Conservation (phyloP, 441 rosid genomes). For the Eruca vesicaria region DNA sequence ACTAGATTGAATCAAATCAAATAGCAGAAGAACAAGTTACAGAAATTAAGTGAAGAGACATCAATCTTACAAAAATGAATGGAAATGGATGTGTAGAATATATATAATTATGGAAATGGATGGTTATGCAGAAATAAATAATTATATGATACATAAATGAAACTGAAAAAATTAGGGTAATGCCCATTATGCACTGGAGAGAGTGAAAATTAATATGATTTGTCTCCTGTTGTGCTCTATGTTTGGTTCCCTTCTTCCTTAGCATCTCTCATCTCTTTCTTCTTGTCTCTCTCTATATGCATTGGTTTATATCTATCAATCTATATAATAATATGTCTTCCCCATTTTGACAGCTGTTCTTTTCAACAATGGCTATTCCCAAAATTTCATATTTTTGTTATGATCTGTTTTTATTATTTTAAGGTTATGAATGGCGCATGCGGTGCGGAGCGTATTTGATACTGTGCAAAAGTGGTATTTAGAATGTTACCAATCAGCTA, state of each 20-base stretch:
- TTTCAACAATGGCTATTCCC: slow-evolving; percentile 33
- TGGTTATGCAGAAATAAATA: neutral
- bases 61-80: neutral
- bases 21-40: neutral
- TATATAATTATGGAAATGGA: neutral
- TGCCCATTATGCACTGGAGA: slow-evolving; percentile 22
- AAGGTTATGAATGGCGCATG: too few relatives aligned
- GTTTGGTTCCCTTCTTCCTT: slow-evolving; percentile 69
- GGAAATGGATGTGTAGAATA: neutral
- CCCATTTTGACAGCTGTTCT: slow-evolving; percentile 27
- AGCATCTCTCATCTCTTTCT: slow-evolving; percentile 22
- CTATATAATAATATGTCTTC: neutral
- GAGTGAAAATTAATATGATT: slow-evolving; percentile 35
- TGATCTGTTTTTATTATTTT: slow-evolving; percentile 15
- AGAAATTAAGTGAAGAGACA: slow-evolving; percentile 2
- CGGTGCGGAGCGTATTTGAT: too few relatives aligned
- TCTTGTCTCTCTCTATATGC: slow-evolving; percentile 3
- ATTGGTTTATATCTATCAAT: neutral
- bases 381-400: slow-evolving; percentile 15
- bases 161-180: neutral
- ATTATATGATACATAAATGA: neutral
- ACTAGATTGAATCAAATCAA: slow-evolving; percentile 36
- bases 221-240: slow-evolving; percentile 75
- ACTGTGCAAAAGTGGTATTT: too few relatives aligned
- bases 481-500: too few relatives aligned